Evolutionary conservation across 345 rosid genomes (phyloP), one percentile per base, ranked within the genome.

Genomic region (Sisymbrium altissimum): DNA sequence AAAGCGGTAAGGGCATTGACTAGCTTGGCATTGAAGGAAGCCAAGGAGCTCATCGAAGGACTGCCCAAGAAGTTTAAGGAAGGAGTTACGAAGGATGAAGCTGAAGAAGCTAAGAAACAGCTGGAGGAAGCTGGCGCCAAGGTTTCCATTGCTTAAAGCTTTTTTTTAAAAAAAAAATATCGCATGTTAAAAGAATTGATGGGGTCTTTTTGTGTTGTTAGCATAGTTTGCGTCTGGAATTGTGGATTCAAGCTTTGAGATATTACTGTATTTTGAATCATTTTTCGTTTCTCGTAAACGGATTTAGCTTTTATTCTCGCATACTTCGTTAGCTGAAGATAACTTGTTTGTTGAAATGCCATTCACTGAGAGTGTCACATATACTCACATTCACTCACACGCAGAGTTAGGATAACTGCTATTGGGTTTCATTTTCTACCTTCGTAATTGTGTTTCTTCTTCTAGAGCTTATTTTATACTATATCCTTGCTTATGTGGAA

Each of bases 81-180:
- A 44, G 92, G 93, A 0, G 79, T 80, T 3, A 79, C 90, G 0
- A 89, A 87, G 65, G 98, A 93, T 5, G 98, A 91, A 66, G 97
- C 98, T 0, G 98, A 93, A 53, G 89, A 85, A 4, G 94, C 94
- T 6, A 93, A 88, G 92, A 89, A 86, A 79, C 85, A 81, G 75
- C 94, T 93, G 5, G 98, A 93, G 75, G 96, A 58, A 46, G 98
- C 97, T 12, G 98, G 98, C 0, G 96, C 96, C 3, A 87, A 85
- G 66, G 76, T 89, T 45, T 59, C 87, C 2, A 79, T 93, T 75
- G 91, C 70, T 50, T 93, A 76, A 78, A n/a, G n/a, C n/a, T n/a
- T n/a, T n/a, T n/a, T n/a, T n/a, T n/a, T n/a, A n/a, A n/a, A n/a
- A n/a, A n/a, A n/a, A n/a, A n/a, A n/a, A n/a, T n/a, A n/a, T n/a